Evolutionary conservation across 2,329 filamentous ascomycete species (phyloP).

Genomic region (Phyllosticta citriasiana): DNA sequence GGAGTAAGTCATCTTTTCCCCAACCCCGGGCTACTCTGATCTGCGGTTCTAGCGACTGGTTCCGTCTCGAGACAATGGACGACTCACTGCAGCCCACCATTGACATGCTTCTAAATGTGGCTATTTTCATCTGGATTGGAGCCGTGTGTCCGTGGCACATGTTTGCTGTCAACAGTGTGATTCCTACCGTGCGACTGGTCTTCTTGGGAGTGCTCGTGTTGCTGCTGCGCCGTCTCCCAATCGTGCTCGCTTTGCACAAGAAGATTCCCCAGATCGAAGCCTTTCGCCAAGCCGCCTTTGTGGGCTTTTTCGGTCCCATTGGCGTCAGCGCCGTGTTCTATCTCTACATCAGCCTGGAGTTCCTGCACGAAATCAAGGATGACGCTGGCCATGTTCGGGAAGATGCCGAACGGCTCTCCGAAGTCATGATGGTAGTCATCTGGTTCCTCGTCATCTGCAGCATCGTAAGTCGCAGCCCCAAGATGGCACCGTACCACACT

Average conservation of each 20-base stretch:
- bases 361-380: constrained; percentile 49
- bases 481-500: background rate
- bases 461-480: constrained; percentile 49
- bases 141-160: constrained; percentile 71
- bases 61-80: constrained; percentile 76
- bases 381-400: constrained; percentile 47
- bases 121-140: constrained; percentile 85
- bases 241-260: constrained; percentile 63
- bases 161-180: constrained; percentile 58
- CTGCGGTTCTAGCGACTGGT: constrained; percentile 56
- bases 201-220: constrained; percentile 66
- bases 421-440: constrained; percentile 61
- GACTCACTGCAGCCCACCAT: constrained; percentile 91
- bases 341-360: constrained; percentile 70
- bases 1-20: constrained; percentile 44
- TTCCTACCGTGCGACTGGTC: constrained; percentile 65
- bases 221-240: constrained; percentile 65
- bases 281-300: constrained; percentile 65
- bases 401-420: constrained; percentile 56
- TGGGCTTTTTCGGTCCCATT: constrained; percentile 89
- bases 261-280: constrained; percentile 72
- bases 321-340: constrained; percentile 89
- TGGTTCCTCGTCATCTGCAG: constrained; percentile 83
- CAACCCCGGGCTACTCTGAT: constrained; percentile 1
- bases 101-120: constrained; percentile 85